These are phyloP conservation scores for Lecanicillium sp. DNA, from an alignment of 2,329 filamentous ascomycete genomes.

Conservation along the genomic window DNA sequence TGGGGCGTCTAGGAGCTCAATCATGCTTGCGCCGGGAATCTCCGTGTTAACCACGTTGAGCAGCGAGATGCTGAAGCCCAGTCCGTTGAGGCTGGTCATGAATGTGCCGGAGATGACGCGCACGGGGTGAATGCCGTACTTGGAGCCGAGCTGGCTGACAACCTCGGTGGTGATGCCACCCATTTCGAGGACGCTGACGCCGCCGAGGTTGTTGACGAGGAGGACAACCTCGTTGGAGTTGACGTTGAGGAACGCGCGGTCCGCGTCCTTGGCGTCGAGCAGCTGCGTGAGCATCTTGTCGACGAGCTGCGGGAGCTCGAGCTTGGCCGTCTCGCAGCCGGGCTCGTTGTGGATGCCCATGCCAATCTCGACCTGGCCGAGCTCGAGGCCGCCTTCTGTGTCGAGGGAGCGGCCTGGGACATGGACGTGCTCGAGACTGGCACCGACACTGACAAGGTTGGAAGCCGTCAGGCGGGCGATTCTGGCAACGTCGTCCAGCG, in stretches of 20 bases:
- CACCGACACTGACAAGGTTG: conserved; percentile 79
- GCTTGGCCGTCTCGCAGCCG: conserved; percentile 43
- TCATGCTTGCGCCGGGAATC: conserved; percentile 52
- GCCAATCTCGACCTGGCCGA: conserved; percentile 55
- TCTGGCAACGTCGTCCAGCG: conserved; percentile 62
- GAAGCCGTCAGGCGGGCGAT: conserved; percentile 64
- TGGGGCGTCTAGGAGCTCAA: conserved; percentile 63
- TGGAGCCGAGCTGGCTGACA: conserved; percentile 49
- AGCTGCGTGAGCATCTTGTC: conserved; percentile 62
- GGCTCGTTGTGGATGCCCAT: conserved; percentile 76
- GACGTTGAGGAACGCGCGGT: conserved; percentile 62
- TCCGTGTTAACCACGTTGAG: conserved; percentile 56
- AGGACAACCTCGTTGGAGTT: conserved; percentile 58
- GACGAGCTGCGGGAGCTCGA: conserved; percentile 47
- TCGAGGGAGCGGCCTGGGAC: conserved; percentile 68
- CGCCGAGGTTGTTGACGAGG: conserved; percentile 69
- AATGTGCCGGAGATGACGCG: conserved; percentile 62
- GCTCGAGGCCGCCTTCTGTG: conserved; percentile 48
- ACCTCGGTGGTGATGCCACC: conserved; percentile 66
- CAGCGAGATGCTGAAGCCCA: conserved; percentile 67
- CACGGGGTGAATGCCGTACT: conserved; percentile 53
- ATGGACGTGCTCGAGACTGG: conserved; percentile 85
- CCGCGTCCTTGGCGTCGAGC: conserved; percentile 56
- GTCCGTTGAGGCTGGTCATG: conserved; percentile 72
- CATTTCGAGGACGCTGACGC: conserved; percentile 64